Percentiles rank a stretch among this genome's conserved stretches.
Conservation (phyloP, 192 early-diverging fungal genomes). For the Allomyces macrogynus region DNA sequence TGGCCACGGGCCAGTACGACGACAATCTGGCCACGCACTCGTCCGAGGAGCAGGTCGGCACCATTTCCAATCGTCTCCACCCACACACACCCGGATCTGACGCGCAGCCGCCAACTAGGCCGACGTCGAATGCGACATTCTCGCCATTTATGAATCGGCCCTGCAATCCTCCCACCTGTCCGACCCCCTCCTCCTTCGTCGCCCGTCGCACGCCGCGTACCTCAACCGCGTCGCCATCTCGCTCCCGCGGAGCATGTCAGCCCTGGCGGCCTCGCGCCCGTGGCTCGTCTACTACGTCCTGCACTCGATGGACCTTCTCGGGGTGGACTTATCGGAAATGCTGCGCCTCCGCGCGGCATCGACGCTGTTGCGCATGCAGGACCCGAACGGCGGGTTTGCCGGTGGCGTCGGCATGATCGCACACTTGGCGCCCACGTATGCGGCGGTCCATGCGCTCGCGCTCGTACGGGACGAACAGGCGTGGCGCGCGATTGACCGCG, state of each 20-base stretch:
- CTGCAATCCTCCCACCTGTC: no score
- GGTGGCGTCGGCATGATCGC: conserved; percentile 69
- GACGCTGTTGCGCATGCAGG: conserved; percentile 44
- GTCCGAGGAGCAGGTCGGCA: no score
- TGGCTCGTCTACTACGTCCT: neutral
- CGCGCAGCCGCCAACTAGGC: no score
- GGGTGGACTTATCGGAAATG: neutral
- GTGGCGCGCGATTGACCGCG: conserved; percentile 38
- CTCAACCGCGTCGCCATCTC: neutral
- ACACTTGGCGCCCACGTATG: conserved; percentile 79
- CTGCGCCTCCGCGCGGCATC: neutral
- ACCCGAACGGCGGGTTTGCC: conserved; percentile 57
- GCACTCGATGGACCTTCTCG: neutral
- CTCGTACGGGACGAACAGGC: conserved; percentile 55
- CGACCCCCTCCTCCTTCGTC: no score
- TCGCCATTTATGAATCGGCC: no score
- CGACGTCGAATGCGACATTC: no score
- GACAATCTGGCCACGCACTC: no score
- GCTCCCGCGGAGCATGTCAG: neutral
- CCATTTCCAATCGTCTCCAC: no score
- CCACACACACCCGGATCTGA: no score
- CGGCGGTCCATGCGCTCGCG: conserved; percentile 60
- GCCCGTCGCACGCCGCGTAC: neutral
- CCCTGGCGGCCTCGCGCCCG: neutral
- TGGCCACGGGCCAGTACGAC: no score